Percentiles rank a stretch among this genome's conserved stretches.
Evolutionary conservation across 2,329 filamentous ascomycete species (phyloP).

Genomic region (Plenodomus biglobosus): DNA sequence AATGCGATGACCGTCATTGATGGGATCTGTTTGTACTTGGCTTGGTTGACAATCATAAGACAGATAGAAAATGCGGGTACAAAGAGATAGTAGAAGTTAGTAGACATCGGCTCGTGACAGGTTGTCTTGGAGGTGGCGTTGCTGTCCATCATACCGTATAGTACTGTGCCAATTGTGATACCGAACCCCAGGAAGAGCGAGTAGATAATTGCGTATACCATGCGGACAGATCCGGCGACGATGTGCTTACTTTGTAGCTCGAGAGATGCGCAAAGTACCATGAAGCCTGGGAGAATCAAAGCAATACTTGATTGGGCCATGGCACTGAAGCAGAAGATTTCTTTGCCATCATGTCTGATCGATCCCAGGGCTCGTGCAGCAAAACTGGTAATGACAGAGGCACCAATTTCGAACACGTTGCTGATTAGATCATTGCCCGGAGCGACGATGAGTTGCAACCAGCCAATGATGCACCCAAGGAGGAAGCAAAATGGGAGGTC

Average conservation of each 20-base stretch:
- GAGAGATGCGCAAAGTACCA: constrained; percentile 53
- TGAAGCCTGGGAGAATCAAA: constrained; percentile 55
- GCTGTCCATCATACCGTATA: constrained; percentile 53
- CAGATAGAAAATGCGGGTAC: constrained; percentile 73
- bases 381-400: constrained; percentile 54
- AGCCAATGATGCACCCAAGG: constrained; percentile 71
- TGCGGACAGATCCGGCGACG: constrained; percentile 54
- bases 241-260: constrained; percentile 53
- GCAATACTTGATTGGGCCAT: constrained; percentile 55
- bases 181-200: constrained; percentile 56
- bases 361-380: constrained; percentile 53
- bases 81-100: constrained; percentile 66
- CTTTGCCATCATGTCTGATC: constrained; percentile 44
- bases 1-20: constrained; percentile 75
- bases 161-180: constrained; percentile 54
- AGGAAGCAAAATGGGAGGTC: constrained; percentile 77
- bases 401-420: constrained; percentile 55
- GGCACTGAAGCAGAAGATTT: constrained; percentile 55
- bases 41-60: constrained; percentile 76
- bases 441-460: constrained; percentile 72
- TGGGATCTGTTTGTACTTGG: constrained; percentile 75
- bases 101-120: constrained; percentile 52
- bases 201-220: constrained; percentile 57
- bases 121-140: constrained; percentile 50
- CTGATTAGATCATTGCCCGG: constrained; percentile 71